Evolutionary conservation across 2,329 filamentous ascomycete species (phyloP), one percentile per base, ranked within the genome.

Genomic region (Fragosphaeria purpurea): DNA sequence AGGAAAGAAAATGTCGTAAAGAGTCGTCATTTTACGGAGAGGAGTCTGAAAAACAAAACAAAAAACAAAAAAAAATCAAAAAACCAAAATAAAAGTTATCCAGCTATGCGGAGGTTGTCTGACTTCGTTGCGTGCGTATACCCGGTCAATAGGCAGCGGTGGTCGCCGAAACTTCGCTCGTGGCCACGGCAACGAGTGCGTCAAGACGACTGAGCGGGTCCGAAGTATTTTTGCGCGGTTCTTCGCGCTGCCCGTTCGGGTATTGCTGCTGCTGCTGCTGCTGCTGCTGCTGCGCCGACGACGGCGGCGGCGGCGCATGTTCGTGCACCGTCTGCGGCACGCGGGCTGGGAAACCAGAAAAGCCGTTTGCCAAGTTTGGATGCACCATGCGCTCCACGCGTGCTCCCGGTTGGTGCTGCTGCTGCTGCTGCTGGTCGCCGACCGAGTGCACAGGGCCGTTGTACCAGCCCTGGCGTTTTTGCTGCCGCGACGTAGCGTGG

Each of bases 381-480:
- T 80, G 77, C 5, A 77, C 68, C 63, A 80, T 78, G 12, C 76
- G 72, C 41, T 79, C 76, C 3, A 79, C 74, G 44, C 66, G 62
- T 3, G 59, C 55, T n/a, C 67, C 64, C 30, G 63, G 60, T 11
- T 58, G 53, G 1, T 56, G 52, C 4, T 58, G 58, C 12, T 34
- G n/a, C n/a, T n/a, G n/a, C n/a, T n/a, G n/a, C n/a, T n/a, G n/a
- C n/a, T n/a, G n/a, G n/a, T n/a, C n/a, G n/a, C n/a, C n/a, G n/a
- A n/a, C n/a, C 11, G 35, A 37, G 7, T 6, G 35, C 35, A 37
- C 34, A 0, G 74, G 73, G 0, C 74, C 74, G 41, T 86, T 80
- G 59, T 88, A 88, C 84, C 85, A 89, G 1, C 76, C 85, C 53
- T 83, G 81, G 3, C 85, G 76, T 61, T 85, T 86, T 34, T 69